phyloP scores from a whole-genome alignment of 2,329 filamentous ascomycete species.

The Fusarium verticillioides region DNA sequence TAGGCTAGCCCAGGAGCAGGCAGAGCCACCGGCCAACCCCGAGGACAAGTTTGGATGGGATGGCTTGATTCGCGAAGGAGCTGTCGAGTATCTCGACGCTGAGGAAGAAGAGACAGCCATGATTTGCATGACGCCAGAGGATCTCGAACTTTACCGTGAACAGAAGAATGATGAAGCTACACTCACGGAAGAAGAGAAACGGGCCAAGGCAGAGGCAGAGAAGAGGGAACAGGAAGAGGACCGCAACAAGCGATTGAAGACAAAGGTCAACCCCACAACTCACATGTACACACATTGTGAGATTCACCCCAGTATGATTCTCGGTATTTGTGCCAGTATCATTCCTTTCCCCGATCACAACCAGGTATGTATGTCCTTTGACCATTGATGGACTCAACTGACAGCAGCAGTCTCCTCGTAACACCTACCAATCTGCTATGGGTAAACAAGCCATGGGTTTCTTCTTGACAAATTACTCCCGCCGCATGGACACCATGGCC shows the following conservation, averaged over 20 bases:
- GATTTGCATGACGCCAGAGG: slow-evolving; percentile 99
- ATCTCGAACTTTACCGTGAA: slow-evolving; percentile 81
- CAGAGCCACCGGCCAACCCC: slow-evolving; percentile 70
- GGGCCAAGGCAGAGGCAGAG: slow-evolving; percentile 56
- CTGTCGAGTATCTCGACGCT: slow-evolving; percentile 95
- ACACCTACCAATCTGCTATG: slow-evolving; percentile 99
- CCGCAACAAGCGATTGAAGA: slow-evolving; percentile 87
- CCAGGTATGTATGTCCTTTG: slow-evolving; percentile 64
- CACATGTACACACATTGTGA: slow-evolving; percentile 98
- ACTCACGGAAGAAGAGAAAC: slow-evolving; percentile 22
- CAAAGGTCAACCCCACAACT: slow-evolving; percentile 85
- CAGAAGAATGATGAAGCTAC: slow-evolving; percentile 72
- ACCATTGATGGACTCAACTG: not conserved
- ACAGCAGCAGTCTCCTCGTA: slow-evolving; percentile 82
- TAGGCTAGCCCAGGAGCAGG: slow-evolving; percentile 77
- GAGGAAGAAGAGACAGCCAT: slow-evolving; percentile 99
- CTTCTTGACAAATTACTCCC: slow-evolving; percentile 95
- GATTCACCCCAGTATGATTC: slow-evolving; percentile 98
- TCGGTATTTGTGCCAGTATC: slow-evolving; percentile 98
- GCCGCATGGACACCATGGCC: slow-evolving; percentile 99
- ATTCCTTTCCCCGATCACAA: slow-evolving; percentile 99
- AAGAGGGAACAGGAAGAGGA: slow-evolving; percentile 60
- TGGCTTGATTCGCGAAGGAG: slow-evolving; percentile 83
- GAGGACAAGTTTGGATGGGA: slow-evolving; percentile 84
- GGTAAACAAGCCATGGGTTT: slow-evolving; percentile 99